Conservation (phyloP, 2,329 filamentous ascomycete genomes). For the Coleophoma eucalyptorum region DNA sequence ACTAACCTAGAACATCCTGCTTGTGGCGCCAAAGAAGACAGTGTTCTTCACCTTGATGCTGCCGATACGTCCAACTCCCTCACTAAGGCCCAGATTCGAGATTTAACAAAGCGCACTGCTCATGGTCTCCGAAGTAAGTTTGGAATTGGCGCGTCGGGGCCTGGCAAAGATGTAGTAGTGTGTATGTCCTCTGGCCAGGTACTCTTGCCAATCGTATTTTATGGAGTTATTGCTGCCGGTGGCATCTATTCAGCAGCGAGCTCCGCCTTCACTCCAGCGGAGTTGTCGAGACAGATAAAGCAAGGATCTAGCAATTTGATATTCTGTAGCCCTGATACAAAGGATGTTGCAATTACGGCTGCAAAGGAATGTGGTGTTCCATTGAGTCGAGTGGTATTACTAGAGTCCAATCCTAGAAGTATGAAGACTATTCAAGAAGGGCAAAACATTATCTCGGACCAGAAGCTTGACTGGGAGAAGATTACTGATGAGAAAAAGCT, state of each 20-base stretch:
- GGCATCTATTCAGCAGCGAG: constrained; percentile 55
- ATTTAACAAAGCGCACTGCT: constrained; percentile 48
- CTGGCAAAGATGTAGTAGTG: constrained; percentile 49
- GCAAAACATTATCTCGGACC: constrained; percentile 25
- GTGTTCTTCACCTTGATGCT: constrained; percentile 53
- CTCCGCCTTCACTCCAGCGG: constrained; percentile 43
- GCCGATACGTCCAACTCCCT: constrained; percentile 47
- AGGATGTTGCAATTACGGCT: constrained; percentile 40
- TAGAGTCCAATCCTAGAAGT: constrained; percentile 35
- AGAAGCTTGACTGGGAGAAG: constrained; percentile 45
- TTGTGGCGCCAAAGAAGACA: constrained; percentile 37
- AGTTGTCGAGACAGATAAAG: constrained; percentile 44
- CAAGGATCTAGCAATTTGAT: constrained; percentile 37
- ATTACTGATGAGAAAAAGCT: constrained; percentile 47
- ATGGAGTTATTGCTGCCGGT: constrained; percentile 52
- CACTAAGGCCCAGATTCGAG: constrained; percentile 46
- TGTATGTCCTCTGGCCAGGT: constrained; percentile 53
- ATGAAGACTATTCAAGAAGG: constrained; percentile 29
- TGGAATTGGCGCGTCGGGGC: constrained; percentile 44
- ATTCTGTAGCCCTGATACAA: constrained; percentile 43
- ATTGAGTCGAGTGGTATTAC: constrained; percentile 42
- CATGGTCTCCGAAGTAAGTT: constrained; percentile 51
- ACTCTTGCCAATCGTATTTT: constrained; percentile 49
- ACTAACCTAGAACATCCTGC: constrained; percentile 30
- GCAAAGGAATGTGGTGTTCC: constrained; percentile 46